Evolutionary conservation across 306 rosid species (phyloP), one percentile per base, ranked within the genome.

Genomic region (Sesbania bispinosa): DNA sequence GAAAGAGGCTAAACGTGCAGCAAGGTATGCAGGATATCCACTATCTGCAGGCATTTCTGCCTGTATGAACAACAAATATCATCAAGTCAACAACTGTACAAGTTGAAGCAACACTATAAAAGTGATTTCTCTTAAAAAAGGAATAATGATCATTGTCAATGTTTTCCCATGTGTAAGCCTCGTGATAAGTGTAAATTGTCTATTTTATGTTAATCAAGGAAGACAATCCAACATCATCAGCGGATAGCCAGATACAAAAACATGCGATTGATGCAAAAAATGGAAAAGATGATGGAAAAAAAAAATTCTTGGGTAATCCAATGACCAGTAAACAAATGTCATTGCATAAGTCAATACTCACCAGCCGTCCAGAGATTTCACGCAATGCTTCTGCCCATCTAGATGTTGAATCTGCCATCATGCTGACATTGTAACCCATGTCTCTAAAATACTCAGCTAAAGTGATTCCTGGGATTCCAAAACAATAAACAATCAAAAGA

Each of bases 31-130:
- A 71, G 99, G 99, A 76, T 95, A 95, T 68, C 99, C 99, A 89
- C 99, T 95, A 81, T 95, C 99, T 50, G 99, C 99, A 15, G 99
- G 99, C 99, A 95, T 95, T 85, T 95, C 99, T 6, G 99, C 99
- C 99, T 95, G 86, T n/a, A n/a, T n/a, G n/a, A n/a, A n/a, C n/a
- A n/a, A n/a, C n/a, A n/a, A n/a, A n/a, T n/a, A n/a, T n/a, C n/a
- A n/a, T n/a, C n/a, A n/a, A n/a, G n/a, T n/a, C n/a, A n/a, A n/a
- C n/a, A n/a, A n/a, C n/a, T n/a, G n/a, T n/a, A n/a, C n/a, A n/a
- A n/a, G n/a, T n/a, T n/a, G n/a, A n/a, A n/a, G n/a, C n/a, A n/a
- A n/a, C n/a, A n/a, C n/a, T n/a, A n/a, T n/a, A n/a, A n/a, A n/a
- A n/a, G n/a, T n/a, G n/a, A n/a, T n/a, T n/a, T n/a, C n/a, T n/a